These are phyloP conservation scores for Dendrostoma leiphaemia DNA, from an alignment of 2,329 filamentous ascomycete species.

Conservation along the genomic window DNA sequence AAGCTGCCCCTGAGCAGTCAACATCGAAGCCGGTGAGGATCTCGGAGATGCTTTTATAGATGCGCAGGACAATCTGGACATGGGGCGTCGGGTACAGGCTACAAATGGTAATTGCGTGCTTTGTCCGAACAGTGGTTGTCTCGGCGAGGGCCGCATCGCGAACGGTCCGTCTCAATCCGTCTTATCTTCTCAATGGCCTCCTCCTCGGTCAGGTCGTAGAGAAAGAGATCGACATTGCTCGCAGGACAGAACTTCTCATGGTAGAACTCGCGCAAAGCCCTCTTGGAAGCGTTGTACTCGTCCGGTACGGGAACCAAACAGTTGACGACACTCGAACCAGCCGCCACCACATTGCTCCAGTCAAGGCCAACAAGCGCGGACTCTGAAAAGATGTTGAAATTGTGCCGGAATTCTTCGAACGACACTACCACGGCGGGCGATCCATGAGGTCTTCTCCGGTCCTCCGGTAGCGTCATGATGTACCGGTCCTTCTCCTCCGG, in stretches of 20 bases:
- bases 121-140: slow-evolving; percentile 79
- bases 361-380: slow-evolving; percentile 72
- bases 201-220: slow-evolving; percentile 76
- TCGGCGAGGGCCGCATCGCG: slow-evolving; percentile 78
- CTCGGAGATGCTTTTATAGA: slow-evolving; percentile 81
- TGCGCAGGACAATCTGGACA: slow-evolving; percentile 77
- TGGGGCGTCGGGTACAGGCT: slow-evolving; percentile 82
- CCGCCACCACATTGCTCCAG: slow-evolving; percentile 80
- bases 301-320: slow-evolving; percentile 70
- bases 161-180: slow-evolving; percentile 72
- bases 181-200: slow-evolving; percentile 81
- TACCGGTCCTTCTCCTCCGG: slow-evolving; percentile 62
- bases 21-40: slow-evolving; percentile 89
- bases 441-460: slow-evolving; percentile 60
- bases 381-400: slow-evolving; percentile 82
- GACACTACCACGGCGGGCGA: slow-evolving; percentile 66
- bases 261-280: slow-evolving; percentile 68
- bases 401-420: slow-evolving; percentile 70
- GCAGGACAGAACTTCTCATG: slow-evolving; percentile 79
- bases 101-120: slow-evolving; percentile 79
- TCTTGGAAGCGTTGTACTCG: slow-evolving; percentile 60
- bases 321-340: slow-evolving; percentile 79
- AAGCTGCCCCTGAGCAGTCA: slow-evolving; percentile 78
- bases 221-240: slow-evolving; percentile 82
- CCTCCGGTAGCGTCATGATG: slow-evolving; percentile 64